Evolutionary conservation across 2,329 filamentous ascomycete genomes (phyloP).

Genomic region (Alternaria incomplexa): DNA sequence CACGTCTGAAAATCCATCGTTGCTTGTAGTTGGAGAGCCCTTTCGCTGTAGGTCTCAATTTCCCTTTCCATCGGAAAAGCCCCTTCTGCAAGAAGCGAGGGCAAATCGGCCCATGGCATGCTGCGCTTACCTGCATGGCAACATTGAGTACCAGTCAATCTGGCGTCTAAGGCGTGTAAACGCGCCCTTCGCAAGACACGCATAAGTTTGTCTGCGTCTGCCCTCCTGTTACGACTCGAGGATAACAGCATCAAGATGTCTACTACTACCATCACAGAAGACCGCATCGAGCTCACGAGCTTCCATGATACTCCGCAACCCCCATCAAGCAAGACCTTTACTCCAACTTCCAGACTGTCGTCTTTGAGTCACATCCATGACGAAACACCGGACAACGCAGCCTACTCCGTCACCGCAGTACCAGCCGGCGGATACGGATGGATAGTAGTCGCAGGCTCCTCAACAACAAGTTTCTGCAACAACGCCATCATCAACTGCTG

Average conservation of each 20-base stretch:
- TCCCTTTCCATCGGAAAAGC: no score
- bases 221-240: neutral
- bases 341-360: neutral
- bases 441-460: slow-evolving; percentile 60
- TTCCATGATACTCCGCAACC: no score
- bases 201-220: neutral
- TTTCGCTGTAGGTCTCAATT: no score
- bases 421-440: slow-evolving; percentile 65
- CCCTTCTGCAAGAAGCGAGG: neutral
- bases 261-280: neutral
- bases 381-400: slow-evolving; percentile 18
- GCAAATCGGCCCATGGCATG: neutral
- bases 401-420: slow-evolving; percentile 28
- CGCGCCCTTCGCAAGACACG: neutral
- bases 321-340: neutral
- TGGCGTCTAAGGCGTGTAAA: neutral
- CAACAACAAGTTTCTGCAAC: slow-evolving; percentile 58
- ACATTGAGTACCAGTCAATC: neutral
- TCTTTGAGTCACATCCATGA: neutral
- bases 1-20: neutral
- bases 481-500: slow-evolving; percentile 64
- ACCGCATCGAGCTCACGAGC: neutral
- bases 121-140: neutral
- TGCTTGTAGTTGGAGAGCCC: neutral
- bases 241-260: neutral